Evolutionary conservation across 2,329 filamentous ascomycete species (phyloP).

Genomic region (Penicillium paneum): DNA sequence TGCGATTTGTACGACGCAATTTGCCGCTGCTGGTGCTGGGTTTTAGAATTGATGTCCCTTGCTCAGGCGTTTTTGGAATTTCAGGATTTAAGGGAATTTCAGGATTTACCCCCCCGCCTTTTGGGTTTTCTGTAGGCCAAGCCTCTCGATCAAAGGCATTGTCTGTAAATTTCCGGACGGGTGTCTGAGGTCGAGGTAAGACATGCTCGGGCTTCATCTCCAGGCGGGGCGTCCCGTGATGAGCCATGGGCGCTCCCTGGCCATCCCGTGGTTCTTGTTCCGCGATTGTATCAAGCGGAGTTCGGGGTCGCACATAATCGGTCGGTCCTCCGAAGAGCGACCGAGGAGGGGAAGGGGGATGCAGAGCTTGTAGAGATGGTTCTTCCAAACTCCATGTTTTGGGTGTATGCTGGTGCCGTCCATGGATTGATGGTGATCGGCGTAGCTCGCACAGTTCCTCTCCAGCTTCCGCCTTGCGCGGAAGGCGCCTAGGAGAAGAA

Average conservation of each 20-base stretch:
- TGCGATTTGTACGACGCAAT: conserved; percentile 65
- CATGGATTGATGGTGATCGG: conserved; percentile 39
- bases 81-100: conserved; percentile 20
- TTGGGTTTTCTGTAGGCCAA: conserved; percentile 31
- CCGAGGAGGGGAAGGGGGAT: conserved; percentile 28
- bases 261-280: conserved; percentile 45
- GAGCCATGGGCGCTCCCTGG: conserved; percentile 41
- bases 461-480: conserved; percentile 15
- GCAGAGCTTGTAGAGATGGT: conserved; percentile 12
- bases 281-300: conserved; percentile 51
- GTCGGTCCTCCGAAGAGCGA: conserved; percentile 37
- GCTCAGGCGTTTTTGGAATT: conserved; percentile 37
- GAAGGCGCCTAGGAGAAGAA: conserved; percentile 16
- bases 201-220: conserved; percentile 43
- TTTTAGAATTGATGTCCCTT: conserved; percentile 29
- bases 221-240: conserved; percentile 31
- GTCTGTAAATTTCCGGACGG: conserved; percentile 34
- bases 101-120: neutral
- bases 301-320: conserved; percentile 36
- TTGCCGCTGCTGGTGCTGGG: conserved; percentile 52
- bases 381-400: conserved; percentile 33
- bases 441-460: conserved; percentile 28
- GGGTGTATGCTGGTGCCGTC: conserved; percentile 28
- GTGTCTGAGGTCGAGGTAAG: conserved; percentile 32
- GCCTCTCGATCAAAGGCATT: conserved; percentile 30